Conservation (phyloP, 139 green algal genomes). For the Pleodorina starrii region DNA sequence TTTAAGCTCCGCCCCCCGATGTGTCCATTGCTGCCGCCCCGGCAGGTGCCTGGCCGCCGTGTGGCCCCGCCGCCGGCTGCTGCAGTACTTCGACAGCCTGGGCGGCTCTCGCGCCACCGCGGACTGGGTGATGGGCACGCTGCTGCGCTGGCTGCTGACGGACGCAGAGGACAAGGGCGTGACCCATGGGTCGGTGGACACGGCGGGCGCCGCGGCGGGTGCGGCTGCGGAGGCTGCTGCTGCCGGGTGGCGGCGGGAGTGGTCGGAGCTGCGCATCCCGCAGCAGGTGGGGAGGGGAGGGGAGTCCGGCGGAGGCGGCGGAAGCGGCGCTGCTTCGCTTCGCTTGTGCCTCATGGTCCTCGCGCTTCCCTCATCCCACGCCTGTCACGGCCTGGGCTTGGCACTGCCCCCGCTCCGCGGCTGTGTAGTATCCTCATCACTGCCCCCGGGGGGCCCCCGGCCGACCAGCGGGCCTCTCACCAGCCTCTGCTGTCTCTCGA, state of each 20-base stretch:
- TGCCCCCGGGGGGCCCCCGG: too few relatives aligned
- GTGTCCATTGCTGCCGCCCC: too few relatives aligned
- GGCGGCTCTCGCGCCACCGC: neutral
- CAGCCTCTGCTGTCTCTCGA: too few relatives aligned
- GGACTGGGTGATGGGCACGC: constrained; percentile 35
- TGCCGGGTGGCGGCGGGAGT: constrained; percentile 9
- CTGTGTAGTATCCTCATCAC: too few relatives aligned
- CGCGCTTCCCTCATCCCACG: too few relatives aligned
- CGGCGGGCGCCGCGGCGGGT: neutral
- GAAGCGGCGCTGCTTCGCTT: too few relatives aligned
- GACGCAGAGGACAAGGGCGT: constrained; percentile 50
- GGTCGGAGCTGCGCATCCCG: neutral
- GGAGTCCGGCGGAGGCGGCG: too few relatives aligned
- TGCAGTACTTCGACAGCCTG: constrained; percentile 58
- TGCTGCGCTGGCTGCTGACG: constrained; percentile 47
- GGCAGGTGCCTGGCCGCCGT: constrained; percentile 57
- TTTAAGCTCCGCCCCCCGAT: too few relatives aligned
- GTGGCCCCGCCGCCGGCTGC: constrained; percentile 47
- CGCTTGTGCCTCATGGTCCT: too few relatives aligned
- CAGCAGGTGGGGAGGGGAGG: constrained; percentile 15
- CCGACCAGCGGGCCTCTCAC: too few relatives aligned
- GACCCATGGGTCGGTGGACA: neutral
- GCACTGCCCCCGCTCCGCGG: too few relatives aligned
- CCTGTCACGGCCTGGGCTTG: too few relatives aligned
- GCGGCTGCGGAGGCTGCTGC: neutral